Base-by-base conservation (phyloP, 164 flowering plant genomes). In the Vitis riparia region DNA sequence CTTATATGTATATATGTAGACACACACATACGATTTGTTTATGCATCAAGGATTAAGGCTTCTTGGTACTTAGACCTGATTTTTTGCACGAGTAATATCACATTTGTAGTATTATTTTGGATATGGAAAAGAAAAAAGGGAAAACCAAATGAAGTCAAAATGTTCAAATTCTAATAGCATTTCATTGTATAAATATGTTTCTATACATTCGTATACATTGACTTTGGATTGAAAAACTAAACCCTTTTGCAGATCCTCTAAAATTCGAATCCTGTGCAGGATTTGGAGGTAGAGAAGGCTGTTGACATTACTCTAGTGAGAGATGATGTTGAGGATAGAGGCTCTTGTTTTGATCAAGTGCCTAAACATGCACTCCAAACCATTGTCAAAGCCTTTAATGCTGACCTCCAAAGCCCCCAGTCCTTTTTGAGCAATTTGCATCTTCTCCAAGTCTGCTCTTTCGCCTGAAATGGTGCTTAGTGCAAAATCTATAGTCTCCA, bases 351-450 rank as follows among this genome's bases (percentile, higher is more conserved):
- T 78, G 49, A 81, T 79, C 73, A 85, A 55, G 16, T 73, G 51
- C 80, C 82, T 82, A 56, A 75, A 80, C 44, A 80, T 14, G 27
- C 73, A 5, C 62, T 80, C 84, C 67, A 85, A 74, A 13, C 84
- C 75, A 57, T 63, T 74, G 69, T 82, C 88, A 61, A 82, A 23
- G 19, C 62, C 52, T 56, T 76, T 76, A 55, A 80, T 61, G 30
- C 63, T 51, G 1, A 5, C 65, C 66, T 82, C 86, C 73, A 82
- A 64, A 14, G 53, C 77, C 80, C 68, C 69, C 72, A 82, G 63
- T 16, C 59, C 69, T 19, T 68, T 63, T 2, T 51, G 73, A 14
- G 66, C 70, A 11, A 17, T n/a, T 58, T 73, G 73, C 12, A 69
- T 59, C 70, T 51, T 75, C 62, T 69, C 73, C 8, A 15, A 50